phyloP scores from a whole-genome alignment of 2,329 filamentous ascomycete genomes.

The Scedosporium apiospermum region DNA sequence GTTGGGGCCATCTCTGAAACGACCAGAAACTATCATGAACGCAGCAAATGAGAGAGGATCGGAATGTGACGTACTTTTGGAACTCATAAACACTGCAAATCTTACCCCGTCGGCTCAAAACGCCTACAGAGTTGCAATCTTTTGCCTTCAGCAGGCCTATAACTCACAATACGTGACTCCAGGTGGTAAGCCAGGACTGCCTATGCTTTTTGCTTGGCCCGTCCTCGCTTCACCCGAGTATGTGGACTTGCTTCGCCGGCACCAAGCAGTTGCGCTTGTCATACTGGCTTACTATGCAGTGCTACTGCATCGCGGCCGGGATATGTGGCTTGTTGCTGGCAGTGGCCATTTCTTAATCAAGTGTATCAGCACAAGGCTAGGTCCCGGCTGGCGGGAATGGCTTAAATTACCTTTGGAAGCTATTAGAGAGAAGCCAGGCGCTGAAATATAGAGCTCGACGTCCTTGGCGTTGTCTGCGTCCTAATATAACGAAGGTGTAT shows the following conservation, averaged over 20 bases:
- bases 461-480: no score
- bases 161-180: background rate
- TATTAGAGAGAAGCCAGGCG: background rate
- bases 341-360: conserved; percentile 18
- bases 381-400: background rate
- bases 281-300: conserved; percentile 41
- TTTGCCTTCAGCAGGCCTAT: background rate
- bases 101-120: background rate
- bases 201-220: background rate
- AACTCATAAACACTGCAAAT: background rate
- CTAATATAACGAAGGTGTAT: no score
- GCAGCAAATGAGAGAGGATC: background rate
- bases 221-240: conserved; percentile 16
- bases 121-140: background rate
- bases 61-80: background rate
- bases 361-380: background rate
- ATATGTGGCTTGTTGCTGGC: conserved; percentile 28
- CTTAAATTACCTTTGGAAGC: background rate
- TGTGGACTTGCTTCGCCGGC: conserved; percentile 22
- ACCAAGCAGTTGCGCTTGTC: conserved; percentile 31
- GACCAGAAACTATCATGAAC: conserved; percentile 8
- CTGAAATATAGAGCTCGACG: background rate
- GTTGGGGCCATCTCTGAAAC: background rate
- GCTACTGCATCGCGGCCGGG: conserved; percentile 30
- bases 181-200: background rate